Conservation (phyloP, 2,329 filamentous ascomycete genomes). For the Trichoderma aggressivum region DNA sequence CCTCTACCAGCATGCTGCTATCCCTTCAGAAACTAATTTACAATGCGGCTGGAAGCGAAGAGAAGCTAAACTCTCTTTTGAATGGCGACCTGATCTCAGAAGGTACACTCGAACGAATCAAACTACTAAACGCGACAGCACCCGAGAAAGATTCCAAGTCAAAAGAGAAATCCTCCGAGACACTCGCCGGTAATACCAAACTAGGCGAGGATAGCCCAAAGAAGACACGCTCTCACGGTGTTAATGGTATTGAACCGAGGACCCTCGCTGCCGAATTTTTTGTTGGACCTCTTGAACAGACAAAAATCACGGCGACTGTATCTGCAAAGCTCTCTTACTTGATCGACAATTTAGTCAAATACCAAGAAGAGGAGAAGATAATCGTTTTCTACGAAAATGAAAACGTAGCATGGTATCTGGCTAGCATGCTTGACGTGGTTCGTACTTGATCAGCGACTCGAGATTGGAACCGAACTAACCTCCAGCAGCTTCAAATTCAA, state of each 20-base stretch:
- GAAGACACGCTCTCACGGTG: slow-evolving; percentile 33
- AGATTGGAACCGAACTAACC: not conserved
- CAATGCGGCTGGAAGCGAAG: slow-evolving; percentile 42
- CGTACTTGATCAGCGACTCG: slow-evolving; percentile 24
- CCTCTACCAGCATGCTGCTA: slow-evolving; percentile 48
- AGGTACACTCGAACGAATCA: slow-evolving; percentile 37
- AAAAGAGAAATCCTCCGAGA: slow-evolving; percentile 24
- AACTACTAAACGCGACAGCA: slow-evolving; percentile 26
- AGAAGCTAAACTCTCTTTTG: slow-evolving; percentile 46
- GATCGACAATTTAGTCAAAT: slow-evolving; percentile 64
- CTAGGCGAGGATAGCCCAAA: slow-evolving; percentile 37
- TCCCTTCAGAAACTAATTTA: slow-evolving; percentile 52
- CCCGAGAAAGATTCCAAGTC: slow-evolving; percentile 17
- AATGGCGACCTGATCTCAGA: slow-evolving; percentile 43
- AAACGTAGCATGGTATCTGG: slow-evolving; percentile 82
- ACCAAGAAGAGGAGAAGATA: slow-evolving; percentile 76
- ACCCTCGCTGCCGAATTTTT: slow-evolving; percentile 26
- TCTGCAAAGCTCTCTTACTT: slow-evolving; percentile 88
- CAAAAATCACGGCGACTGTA: slow-evolving; percentile 70
- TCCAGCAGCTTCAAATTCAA: slow-evolving; percentile 49
- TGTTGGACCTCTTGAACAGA: slow-evolving; percentile 51
- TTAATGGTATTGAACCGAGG: slow-evolving; percentile 26
- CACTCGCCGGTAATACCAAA: slow-evolving; percentile 43
- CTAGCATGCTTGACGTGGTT: slow-evolving; percentile 73
- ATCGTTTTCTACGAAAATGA: slow-evolving; percentile 90